These are phyloP conservation scores for Scheffersomyces lignicola DNA, from an alignment of 1,139 yeast species.

Conservation along the genomic window DNA sequence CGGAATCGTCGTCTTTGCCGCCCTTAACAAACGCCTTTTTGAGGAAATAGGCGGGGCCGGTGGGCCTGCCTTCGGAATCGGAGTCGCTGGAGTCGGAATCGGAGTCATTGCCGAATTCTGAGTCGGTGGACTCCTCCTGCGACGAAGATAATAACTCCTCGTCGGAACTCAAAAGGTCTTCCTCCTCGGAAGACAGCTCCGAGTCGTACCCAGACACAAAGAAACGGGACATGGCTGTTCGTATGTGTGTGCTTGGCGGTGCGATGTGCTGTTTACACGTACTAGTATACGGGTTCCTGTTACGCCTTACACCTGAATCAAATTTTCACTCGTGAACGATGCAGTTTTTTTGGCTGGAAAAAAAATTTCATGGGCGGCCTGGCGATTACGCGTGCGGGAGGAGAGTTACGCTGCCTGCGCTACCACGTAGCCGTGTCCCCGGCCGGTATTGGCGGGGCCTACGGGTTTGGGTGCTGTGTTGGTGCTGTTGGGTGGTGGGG, in stretches of 20 bases:
- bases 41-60: constrained; percentile 59
- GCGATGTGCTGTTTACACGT: too few relatives aligned
- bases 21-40: constrained; percentile 55
- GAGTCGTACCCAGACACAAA: constrained; percentile 65
- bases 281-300: too few relatives aligned
- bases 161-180: constrained; percentile 67
- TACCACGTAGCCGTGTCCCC: too few relatives aligned
- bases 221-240: constrained; percentile 64
- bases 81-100: constrained; percentile 41
- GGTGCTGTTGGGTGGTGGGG: too few relatives aligned
- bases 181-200: constrained; percentile 75
- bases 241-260: too few relatives aligned
- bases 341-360: constrained; percentile 3
- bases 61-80: constrained; percentile 43
- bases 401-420: too few relatives aligned
- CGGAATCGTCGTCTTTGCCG: constrained; percentile 55
- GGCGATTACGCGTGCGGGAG: too few relatives aligned
- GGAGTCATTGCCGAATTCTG: constrained; percentile 38
- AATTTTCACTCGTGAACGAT: constrained; percentile 12
- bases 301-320: constrained; percentile 8
- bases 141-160: constrained; percentile 56
- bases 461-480: too few relatives aligned
- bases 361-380: constrained; percentile 4
- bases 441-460: too few relatives aligned
- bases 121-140: constrained; percentile 46